Conservation (phyloP, 140 eudicot genomes). For the Cichorium intybus region DNA sequence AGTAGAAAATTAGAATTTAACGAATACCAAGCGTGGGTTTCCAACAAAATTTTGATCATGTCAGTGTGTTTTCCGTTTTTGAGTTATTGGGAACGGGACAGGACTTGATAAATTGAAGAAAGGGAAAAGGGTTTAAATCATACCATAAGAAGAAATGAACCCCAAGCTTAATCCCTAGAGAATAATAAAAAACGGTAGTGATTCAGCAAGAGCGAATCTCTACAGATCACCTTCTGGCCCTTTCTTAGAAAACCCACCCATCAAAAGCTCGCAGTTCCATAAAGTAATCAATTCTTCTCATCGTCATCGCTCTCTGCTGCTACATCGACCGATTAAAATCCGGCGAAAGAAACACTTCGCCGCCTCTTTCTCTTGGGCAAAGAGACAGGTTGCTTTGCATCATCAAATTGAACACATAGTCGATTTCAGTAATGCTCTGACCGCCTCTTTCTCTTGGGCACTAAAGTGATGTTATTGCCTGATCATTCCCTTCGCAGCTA, state of each 20-base stretch:
- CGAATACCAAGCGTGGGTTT: background rate
- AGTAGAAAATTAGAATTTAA: background rate
- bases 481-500: too few species aligned
- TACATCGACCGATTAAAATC: conserved; percentile 84
- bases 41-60: too few species aligned
- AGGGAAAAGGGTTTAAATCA: background rate
- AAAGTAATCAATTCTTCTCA: conserved; percentile 55
- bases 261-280: conserved; percentile 51
- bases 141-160: conserved; percentile 86
- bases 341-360: conserved; percentile 57
- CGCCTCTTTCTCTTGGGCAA: conserved; percentile 56
- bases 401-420: conserved; percentile 55
- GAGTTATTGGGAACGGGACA: background rate
- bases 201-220: conserved; percentile 48
- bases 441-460: too few species aligned
- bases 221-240: conserved; percentile 53
- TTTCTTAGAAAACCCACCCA: conserved; percentile 50
- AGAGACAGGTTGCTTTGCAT: conserved; percentile 52
- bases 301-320: conserved; percentile 82
- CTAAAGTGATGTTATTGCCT: too few species aligned
- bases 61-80: background rate
- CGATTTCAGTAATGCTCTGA: conserved; percentile 48
- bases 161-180: conserved; percentile 68
- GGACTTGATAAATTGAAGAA: background rate
- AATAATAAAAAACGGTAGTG: conserved; percentile 59